Base-by-base conservation (phyloP, 495 filamentous ascomycete species). In the Daldinia grandis region DNA sequence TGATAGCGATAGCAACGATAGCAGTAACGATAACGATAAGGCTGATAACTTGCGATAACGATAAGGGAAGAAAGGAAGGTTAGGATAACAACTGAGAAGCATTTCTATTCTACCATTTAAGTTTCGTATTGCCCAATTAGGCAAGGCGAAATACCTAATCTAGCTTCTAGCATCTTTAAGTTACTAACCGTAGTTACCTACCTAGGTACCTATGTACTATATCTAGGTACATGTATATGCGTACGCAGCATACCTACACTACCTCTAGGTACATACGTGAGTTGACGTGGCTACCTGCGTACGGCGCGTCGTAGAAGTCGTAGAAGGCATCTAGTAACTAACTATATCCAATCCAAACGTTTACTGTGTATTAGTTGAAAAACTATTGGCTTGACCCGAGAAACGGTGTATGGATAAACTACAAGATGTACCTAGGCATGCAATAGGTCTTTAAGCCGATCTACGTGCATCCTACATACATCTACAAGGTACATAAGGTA, bases 281-380 rank as follows among this genome's bases (percentile, higher is more conserved):
- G 67, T 66, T 74, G 71, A 74, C 71, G 67, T 74, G 71, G 71
- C 62, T 71, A 62, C 27, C 35, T 63, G 19, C 65, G 61, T 65
- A 65, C 56, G 70, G 65, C 64, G 30, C 27, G 38, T 60, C 54
- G 65, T 47, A 61, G 49, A 68, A 21, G 59, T 25, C 30, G 44
- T 55, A 24, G 42, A 47, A 47, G 42, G 17, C 17, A 47, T 42
- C 25, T 38, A 69, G 47, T 38, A n/a, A n/a, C n/a, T n/a, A n/a
- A n/a, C n/a, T n/a, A 51, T 54, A 30, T 44, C 59, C 37, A 61
- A 62, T 62, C 56, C 70, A 66, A 58, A 53, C 50, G 6, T 59
- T 55, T 47, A 60, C 59, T 37, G 51, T 56, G 49, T 33, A 72
- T 64, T 63, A 40, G 37, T 64, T 47, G 57, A 17, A 37, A 55